phyloP scores from a whole-genome alignment of 257 asterid species.

The Paraleonurus japonicus region DNA sequence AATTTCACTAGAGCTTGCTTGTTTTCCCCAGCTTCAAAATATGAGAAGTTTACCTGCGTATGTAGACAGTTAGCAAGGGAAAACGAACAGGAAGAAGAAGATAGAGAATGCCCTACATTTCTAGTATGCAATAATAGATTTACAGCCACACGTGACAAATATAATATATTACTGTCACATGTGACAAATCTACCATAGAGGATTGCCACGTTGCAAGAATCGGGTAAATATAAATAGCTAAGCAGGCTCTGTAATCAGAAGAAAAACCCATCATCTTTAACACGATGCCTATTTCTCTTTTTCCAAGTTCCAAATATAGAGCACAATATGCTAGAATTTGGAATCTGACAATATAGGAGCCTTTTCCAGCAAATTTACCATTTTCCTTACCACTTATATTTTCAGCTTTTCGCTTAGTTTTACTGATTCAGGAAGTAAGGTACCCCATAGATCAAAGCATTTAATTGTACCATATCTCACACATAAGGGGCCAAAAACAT shows the following conservation, averaged over 20 bases:
- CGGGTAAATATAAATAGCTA: neutral
- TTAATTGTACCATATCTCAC: neutral
- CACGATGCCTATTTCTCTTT: neutral
- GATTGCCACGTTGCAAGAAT: constrained; percentile 14
- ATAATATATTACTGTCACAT: neutral
- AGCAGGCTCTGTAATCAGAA: neutral
- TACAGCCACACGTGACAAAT: neutral
- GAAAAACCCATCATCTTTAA: neutral
- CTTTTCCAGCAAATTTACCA: constrained; percentile 10
- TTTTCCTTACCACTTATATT: neutral
- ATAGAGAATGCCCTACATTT: neutral
- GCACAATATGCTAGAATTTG: constrained; percentile 1
- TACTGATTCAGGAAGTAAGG: constrained; percentile 7
- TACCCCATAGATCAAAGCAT: neutral
- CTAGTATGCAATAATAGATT: neutral
- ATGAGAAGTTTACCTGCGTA: constrained; percentile 84
- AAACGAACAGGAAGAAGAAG: neutral
- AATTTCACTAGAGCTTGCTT: constrained; percentile 96
- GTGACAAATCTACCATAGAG: neutral
- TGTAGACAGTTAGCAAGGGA: constrained; percentile 18
- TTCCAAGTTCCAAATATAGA: neutral
- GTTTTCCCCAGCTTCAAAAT: constrained; percentile 92
- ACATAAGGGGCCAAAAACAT: neutral
- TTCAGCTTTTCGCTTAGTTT: neutral
- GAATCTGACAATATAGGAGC: constrained; percentile 1